Evolutionary conservation across 1,284 basidiomycete genomes (phyloP).

Genomic region (Paramarasmius palmivorus): DNA sequence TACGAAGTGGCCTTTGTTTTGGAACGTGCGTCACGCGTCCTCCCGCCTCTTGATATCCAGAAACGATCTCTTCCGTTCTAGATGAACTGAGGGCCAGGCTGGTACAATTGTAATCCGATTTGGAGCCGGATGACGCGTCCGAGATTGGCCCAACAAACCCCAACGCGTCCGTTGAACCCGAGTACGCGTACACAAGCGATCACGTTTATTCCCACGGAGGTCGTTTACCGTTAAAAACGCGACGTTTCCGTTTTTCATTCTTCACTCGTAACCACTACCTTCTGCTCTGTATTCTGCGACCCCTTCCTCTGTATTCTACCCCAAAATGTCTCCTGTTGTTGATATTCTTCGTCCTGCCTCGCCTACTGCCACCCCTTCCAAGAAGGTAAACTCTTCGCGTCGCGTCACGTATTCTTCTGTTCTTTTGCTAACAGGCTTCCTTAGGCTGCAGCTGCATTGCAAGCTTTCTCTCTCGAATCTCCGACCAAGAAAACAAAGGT

Average conservation of each 20-base stretch:
- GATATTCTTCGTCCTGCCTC: constrained; percentile 24
- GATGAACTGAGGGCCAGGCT: too few relatives aligned
- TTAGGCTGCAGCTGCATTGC: constrained; percentile 39
- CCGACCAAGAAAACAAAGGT: constrained; percentile 34
- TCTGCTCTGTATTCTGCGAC: neutral
- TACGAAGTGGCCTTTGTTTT: too few relatives aligned
- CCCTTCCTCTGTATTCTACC: neutral
- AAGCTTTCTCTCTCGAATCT: constrained; percentile 35
- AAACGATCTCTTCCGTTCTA: too few relatives aligned
- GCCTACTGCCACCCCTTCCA: constrained; percentile 38
- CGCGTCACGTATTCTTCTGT: neutral
- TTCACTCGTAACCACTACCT: constrained; percentile 7
- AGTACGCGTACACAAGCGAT: too few relatives aligned
- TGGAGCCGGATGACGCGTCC: too few relatives aligned
- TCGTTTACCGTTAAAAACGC: neutral
- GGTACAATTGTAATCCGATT: too few relatives aligned
- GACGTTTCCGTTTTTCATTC: neutral
- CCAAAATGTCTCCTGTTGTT: constrained; percentile 8
- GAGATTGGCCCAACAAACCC: too few relatives aligned
- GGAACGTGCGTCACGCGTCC: too few relatives aligned
- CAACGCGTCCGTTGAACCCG: too few relatives aligned
- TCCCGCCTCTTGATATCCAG: too few relatives aligned
- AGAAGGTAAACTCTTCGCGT: constrained; percentile 33
- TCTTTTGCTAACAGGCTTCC: neutral
- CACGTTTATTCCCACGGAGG: too few relatives aligned